Conservation (phyloP, 1,284 basidiomycete genomes). For the Pterulicium gracile region DNA sequence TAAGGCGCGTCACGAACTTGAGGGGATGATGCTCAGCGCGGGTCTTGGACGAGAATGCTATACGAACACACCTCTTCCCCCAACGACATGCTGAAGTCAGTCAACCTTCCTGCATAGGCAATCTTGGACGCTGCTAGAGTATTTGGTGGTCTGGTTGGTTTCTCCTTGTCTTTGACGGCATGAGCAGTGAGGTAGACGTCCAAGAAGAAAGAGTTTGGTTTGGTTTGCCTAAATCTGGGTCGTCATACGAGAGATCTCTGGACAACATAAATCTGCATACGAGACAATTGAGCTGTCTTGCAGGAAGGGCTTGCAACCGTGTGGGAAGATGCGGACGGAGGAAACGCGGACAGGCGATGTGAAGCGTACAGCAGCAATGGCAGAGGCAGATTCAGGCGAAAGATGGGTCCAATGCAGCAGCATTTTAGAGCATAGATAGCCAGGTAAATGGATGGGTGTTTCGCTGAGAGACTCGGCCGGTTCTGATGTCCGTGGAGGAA, state of each 20-base stretch:
- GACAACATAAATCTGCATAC: conserved; percentile 29
- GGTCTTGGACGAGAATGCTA: conserved; percentile 4
- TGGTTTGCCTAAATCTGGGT: conserved; percentile 39
- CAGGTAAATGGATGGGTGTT: too few relatives aligned
- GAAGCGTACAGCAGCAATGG: conserved; percentile 58
- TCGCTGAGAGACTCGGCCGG: too few relatives aligned
- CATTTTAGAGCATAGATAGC: too few relatives aligned
- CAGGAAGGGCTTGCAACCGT: conserved; percentile 46
- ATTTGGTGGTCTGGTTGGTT: conserved; percentile 48
- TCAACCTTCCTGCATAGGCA: conserved; percentile 57
- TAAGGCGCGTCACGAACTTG: conserved; percentile 65
- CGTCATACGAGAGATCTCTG: conserved; percentile 5
- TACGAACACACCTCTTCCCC: conserved; percentile 41
- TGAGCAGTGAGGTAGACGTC: conserved; percentile 65
- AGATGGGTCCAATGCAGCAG: conserved; percentile 57
- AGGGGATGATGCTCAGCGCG: conserved; percentile 7
- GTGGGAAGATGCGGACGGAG: conserved; percentile 53
- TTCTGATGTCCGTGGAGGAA: too few relatives aligned
- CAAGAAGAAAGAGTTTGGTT: conserved; percentile 60
- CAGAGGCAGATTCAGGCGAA: conserved; percentile 41
- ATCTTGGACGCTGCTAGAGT: conserved; percentile 61
- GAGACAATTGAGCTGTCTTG: conserved; percentile 47
- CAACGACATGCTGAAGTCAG: conserved; percentile 62
- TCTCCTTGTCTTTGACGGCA: conserved; percentile 36
- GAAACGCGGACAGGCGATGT: conserved; percentile 48